These are phyloP conservation scores for Coccinonectria pachysandricola DNA, from an alignment of 2,329 filamentous ascomycete genomes.

Conservation along the genomic window DNA sequence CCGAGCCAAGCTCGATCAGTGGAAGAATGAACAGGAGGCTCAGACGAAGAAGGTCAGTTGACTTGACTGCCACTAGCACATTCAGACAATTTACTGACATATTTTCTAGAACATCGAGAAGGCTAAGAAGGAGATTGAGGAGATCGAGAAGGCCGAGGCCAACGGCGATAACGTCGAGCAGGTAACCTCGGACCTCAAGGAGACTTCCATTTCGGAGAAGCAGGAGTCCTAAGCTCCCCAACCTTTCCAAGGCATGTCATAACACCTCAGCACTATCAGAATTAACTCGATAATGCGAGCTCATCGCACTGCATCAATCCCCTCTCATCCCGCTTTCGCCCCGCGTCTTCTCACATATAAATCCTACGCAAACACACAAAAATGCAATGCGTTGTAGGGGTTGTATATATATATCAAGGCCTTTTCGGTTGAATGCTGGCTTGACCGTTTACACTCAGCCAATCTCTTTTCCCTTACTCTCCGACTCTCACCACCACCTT, in stretches of 20 bases:
- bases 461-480: too few relatives aligned
- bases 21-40: constrained; percentile 80
- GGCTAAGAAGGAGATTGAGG: constrained; percentile 90
- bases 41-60: constrained; percentile 79
- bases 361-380: too few relatives aligned
- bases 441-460: too few relatives aligned
- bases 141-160: constrained; percentile 55
- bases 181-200: constrained; percentile 40
- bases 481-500: too few relatives aligned
- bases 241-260: constrained; percentile 5
- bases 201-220: constrained; percentile 43
- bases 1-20: constrained; percentile 80
- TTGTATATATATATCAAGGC: too few relatives aligned
- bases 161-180: constrained; percentile 45
- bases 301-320: too few relatives aligned
- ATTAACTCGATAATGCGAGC: too few relatives aligned
- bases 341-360: constrained; percentile 1
- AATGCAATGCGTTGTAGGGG: too few relatives aligned
- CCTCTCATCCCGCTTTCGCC: constrained; percentile 1
- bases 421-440: too few relatives aligned
- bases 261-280: not conserved
- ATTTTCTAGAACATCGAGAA: constrained; percentile 77
- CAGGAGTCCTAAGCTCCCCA: constrained; percentile 30
- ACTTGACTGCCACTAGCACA: constrained; percentile 9
- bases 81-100: constrained; percentile 17